Evolutionary conservation across 2,329 filamentous ascomycete genomes (phyloP), one percentile per base, ranked within the genome.

Genomic region (Diaporthe vaccinii): DNA sequence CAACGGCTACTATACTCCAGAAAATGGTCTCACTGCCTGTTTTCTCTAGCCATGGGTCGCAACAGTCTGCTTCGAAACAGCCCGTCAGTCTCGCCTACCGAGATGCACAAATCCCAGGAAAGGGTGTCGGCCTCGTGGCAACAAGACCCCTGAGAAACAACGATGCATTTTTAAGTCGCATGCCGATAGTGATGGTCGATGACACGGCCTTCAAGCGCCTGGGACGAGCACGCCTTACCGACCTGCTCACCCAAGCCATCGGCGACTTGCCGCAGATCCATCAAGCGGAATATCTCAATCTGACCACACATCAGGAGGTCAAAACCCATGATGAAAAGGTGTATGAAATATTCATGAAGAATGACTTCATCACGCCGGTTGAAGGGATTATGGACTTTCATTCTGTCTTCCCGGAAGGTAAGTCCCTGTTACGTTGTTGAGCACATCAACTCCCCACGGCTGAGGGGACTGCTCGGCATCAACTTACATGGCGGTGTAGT

Each of bases 171-270:
- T 81, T 83, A 79, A 78, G 78, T 6, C 78, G 79, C 1, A 81
- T 79, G 20, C 82, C 82, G 1, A 79, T 80, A 4, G 74, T 84
- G 7, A 82, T 84, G 80, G 78, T 83, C n/a, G 82, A 83, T 69
- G 79, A 79, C 59, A 76, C 74, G 5, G 79, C 81, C 3, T 78
- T 81, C 17, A 68, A 77, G 34, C 78, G 74, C 0, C 49, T 83
- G 22, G 70, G 76, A 1, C 73, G 69, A 71, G 76, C 77, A 1
- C 74, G 77, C 0, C 46, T 82, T 4, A 76, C 79, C 0, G 73
- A 78, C 6, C 76, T 84, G 20, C 78, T 83, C 17, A 74, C 72
- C 15, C 75, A 77, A 25, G 82, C 79, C 3, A 77, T 80, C n/a
- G 72, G 78, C n/a, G 73, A 72, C 17, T 72, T 83, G 36, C 80